These are phyloP conservation scores for Clathrus columnatus DNA, from an alignment of 768 basidiomycete species.

Conservation along the genomic window DNA sequence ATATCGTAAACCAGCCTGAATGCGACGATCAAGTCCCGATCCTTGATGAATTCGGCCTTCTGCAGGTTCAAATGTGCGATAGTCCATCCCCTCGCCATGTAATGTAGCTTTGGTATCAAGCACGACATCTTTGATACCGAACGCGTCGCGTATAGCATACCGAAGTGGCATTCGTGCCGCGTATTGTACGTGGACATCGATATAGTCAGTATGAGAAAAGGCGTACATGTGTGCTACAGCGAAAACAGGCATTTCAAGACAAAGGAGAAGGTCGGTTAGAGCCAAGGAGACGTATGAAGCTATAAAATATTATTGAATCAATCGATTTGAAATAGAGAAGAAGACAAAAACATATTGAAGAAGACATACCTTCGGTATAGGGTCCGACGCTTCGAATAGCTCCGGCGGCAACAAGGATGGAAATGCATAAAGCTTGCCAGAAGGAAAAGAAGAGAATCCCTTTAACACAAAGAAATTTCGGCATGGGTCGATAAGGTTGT, in stretches of 20 bases:
- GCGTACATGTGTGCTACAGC: slow-evolving; percentile 93
- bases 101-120: slow-evolving; percentile 79
- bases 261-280: slow-evolving; percentile 85
- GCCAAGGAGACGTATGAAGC: slow-evolving; percentile 71
- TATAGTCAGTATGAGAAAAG: slow-evolving; percentile 84
- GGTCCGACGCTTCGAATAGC: slow-evolving; percentile 74
- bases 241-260: slow-evolving; percentile 96
- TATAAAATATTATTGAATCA: background rate
- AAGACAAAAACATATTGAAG: background rate
- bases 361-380: slow-evolving; percentile 65
- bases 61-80: slow-evolving; percentile 92
- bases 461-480: slow-evolving; percentile 98
- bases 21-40: slow-evolving; percentile 72
- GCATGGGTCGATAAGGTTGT: slow-evolving; percentile 86
- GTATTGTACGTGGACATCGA: slow-evolving; percentile 51
- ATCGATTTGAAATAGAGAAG: too few relatives aligned
- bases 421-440: slow-evolving; percentile 88
- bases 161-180: slow-evolving; percentile 86
- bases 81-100: slow-evolving; percentile 85
- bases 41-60: slow-evolving; percentile 92
- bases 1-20: slow-evolving; percentile 88
- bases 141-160: slow-evolving; percentile 82
- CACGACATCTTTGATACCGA: slow-evolving; percentile 78
- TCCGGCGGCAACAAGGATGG: slow-evolving; percentile 77
- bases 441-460: slow-evolving; percentile 98